A percentile compares a stretch with the other conserved stretches of the same genome.
Evolutionary conservation across 2,329 filamentous ascomycete genomes (phyloP).

Genomic region (Aspergillus sclerotialis): DNA sequence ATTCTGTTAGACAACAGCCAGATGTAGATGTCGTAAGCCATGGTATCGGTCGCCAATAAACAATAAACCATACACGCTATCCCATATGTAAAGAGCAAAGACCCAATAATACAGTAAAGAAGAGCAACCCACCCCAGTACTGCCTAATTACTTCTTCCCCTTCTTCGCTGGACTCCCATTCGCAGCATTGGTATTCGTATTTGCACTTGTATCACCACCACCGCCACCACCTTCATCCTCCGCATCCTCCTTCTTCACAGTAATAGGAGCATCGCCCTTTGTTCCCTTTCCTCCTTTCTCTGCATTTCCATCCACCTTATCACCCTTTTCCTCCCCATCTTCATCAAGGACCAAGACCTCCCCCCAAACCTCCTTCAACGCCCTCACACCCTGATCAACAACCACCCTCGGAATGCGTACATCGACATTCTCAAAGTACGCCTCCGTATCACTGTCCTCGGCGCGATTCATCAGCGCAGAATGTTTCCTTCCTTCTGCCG

Average conservation of each 20-base stretch:
- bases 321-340: slow-evolving; percentile 5
- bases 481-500: slow-evolving; percentile 30
- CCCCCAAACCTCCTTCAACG: slow-evolving; percentile 46
- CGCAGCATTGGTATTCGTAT: too few species aligned
- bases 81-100: not conserved
- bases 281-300: too few species aligned
- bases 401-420: slow-evolving; percentile 44
- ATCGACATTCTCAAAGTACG: slow-evolving; percentile 33
- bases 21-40: not conserved
- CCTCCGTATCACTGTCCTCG: slow-evolving; percentile 8
- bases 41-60: not conserved
- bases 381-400: slow-evolving; percentile 44
- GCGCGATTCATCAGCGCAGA: slow-evolving; percentile 16
- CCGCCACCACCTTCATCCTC: too few species aligned
- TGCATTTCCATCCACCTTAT: not conserved
- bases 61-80: not conserved
- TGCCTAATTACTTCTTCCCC: slow-evolving; percentile 16
- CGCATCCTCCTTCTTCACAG: slow-evolving; percentile 17
- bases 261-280: too few species aligned
- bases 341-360: slow-evolving; percentile 40
- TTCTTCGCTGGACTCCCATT: slow-evolving; percentile 19
- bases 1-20: too few species aligned
- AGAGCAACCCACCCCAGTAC: not conserved
- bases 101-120: not conserved
- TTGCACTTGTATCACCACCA: too few species aligned